phyloP scores from a whole-genome alignment of 164 flowering plant species.

The Hamamelis virginiana region DNA sequence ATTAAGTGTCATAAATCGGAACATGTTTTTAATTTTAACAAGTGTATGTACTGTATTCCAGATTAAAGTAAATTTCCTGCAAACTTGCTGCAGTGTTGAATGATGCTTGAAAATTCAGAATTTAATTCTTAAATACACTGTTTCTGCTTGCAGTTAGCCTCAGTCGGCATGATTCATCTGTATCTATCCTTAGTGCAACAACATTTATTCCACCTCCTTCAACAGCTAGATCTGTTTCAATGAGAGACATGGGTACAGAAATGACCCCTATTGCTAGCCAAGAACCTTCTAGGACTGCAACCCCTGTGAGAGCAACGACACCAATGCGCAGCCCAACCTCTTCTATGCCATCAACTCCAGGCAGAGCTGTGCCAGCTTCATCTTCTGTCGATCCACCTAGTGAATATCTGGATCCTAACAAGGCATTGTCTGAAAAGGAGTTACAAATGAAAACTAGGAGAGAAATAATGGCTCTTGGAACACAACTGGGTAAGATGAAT shows the following conservation, averaged over 20 bases:
- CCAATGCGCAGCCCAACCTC: slow-evolving; percentile 69
- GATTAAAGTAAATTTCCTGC: too few relatives aligned
- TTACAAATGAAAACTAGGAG: slow-evolving; percentile 75
- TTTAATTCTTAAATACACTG: neutral
- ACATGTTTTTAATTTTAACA: neutral
- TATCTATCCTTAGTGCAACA: slow-evolving; percentile 54
- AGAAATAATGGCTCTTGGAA: slow-evolving; percentile 80
- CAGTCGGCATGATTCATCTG: slow-evolving; percentile 67
- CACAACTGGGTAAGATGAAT: slow-evolving; percentile 77
- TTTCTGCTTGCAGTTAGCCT: slow-evolving; percentile 51
- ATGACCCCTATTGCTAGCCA: slow-evolving; percentile 95
- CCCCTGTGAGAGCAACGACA: slow-evolving; percentile 79
- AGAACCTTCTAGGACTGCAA: slow-evolving; percentile 91
- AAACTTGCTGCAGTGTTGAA: too few relatives aligned
- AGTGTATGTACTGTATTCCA: neutral
- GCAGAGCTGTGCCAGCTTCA: slow-evolving; percentile 43
- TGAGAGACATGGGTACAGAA: slow-evolving; percentile 99
- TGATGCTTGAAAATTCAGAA: too few relatives aligned
- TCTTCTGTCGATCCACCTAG: slow-evolving; percentile 26
- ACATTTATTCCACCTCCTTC: slow-evolving; percentile 72
- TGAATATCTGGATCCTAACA: slow-evolving; percentile 26
- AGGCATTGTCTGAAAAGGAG: slow-evolving; percentile 69
- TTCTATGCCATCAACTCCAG: slow-evolving; percentile 76
- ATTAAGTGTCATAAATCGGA: too few relatives aligned
- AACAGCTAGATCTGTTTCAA: slow-evolving; percentile 83